Percentiles rank a stretch among this genome's conserved stretches.
Conservation (phyloP, 345 rosid species). For the Gossypium australe region DNA sequence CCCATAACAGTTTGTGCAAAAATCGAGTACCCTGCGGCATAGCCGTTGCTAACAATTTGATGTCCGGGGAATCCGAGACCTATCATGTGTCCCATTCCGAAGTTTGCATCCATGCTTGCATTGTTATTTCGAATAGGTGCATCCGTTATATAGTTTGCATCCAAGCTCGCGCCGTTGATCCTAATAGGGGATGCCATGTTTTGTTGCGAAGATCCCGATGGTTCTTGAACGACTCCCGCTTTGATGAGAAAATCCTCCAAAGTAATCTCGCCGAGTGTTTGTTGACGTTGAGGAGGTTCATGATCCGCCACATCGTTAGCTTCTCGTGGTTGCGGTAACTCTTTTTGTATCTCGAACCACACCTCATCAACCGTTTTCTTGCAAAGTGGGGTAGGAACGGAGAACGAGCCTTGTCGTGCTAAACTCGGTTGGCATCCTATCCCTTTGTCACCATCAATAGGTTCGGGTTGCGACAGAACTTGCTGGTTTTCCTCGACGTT, state of each 20-base stretch:
- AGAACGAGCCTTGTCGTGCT: slow-evolving; percentile 63
- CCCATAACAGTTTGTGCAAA: slow-evolving; percentile 30
- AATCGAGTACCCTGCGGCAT: slow-evolving; percentile 23
- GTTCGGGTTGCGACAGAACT: slow-evolving; percentile 15
- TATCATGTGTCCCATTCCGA: slow-evolving; percentile 28
- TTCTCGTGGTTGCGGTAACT: slow-evolving; percentile 24
- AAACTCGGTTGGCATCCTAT: slow-evolving; percentile 17
- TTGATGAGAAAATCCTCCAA: slow-evolving; percentile 77
- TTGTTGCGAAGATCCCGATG: not conserved
- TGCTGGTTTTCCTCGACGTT: slow-evolving; percentile 43
- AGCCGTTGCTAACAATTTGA: slow-evolving; percentile 25
- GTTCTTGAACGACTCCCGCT: slow-evolving; percentile 23
- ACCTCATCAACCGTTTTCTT: slow-evolving; percentile 89
- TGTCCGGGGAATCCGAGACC: slow-evolving; percentile 26
- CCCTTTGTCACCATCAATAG: not conserved
- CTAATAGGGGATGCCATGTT: not conserved
- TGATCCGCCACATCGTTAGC: slow-evolving; percentile 12
- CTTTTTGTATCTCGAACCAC: slow-evolving; percentile 75
- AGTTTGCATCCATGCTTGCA: slow-evolving; percentile 27
- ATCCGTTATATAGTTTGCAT: not conserved
- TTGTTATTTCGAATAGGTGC: slow-evolving; percentile 10
- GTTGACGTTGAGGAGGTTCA: slow-evolving; percentile 41
- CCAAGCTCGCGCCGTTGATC: not conserved
- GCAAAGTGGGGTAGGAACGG: slow-evolving; percentile 62
- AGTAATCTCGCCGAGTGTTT: slow-evolving; percentile 68